Base-by-base conservation (phyloP, 1,284 basidiomycete species). In the Naganishia albida region DNA sequence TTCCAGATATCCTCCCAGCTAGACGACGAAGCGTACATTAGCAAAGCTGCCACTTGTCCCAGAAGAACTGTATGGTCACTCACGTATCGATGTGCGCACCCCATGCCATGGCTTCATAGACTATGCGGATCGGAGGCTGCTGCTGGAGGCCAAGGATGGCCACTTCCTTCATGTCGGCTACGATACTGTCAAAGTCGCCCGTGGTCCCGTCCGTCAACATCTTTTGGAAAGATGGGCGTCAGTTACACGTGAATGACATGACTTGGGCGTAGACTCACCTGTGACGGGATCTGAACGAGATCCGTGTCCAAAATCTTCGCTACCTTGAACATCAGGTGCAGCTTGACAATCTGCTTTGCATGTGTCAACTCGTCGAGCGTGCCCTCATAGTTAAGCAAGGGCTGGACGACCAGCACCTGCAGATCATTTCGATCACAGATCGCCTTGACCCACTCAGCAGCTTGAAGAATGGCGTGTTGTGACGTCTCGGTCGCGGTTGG, bases 1-100 rank as follows among this genome's bases (percentile, higher is more conserved):
- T 64, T 62, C 68, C 68, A 69, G 28, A 69, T 66, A 20, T 67
- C 55, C 20, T 64, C 63, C 63, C 63, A 65, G 20, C 63, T 60
- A 23, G 12, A 12, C 15, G n/a, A n/a, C 2, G 18, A 8, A 25
- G 4, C 30, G 25, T 20, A 49, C 25, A 10, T 50, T 7, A 20
- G 38, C 13, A 40, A 26, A 10, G 30, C 6, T 23, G 1, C 13
- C 6, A 4, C 34, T 6, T 34, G 10, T 56, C 12, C 20, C 10
- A 12, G 16, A 50, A n/a, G 6, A 25, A 20, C 34, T 15, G 3
- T 8, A 12, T 34, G 18, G 23, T 8, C 16, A 23, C 57, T 60
- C 39, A 60, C 57, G 57, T 60, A 42, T 60, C 57, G 16, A 60
- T 50, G n/a, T 60, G 57, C 23, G 46, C 57, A 26, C 57, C 57